A percentile compares a stretch with the other conserved stretches of the same genome.
Conservation (phyloP, 306 rosid species). For the Canavalia ensiformis region DNA sequence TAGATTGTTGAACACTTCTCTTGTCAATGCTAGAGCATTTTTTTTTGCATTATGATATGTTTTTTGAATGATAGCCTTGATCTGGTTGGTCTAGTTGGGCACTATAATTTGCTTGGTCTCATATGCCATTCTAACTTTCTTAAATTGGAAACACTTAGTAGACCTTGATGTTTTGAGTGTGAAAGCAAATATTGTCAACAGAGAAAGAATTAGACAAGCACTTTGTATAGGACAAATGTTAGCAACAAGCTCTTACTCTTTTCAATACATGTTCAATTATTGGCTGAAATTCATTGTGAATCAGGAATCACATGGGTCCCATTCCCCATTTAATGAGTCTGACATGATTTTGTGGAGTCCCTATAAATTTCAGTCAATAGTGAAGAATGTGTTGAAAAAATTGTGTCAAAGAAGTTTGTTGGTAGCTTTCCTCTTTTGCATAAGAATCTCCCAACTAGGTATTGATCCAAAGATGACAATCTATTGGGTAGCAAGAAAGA, state of each 20-base stretch:
- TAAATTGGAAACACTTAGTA: slow-evolving; percentile 11
- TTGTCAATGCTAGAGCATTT: neutral
- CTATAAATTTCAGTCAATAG: too few species aligned
- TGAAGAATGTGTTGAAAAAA: too few species aligned
- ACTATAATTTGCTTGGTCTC: slow-evolving; percentile 25
- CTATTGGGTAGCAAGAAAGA: slow-evolving; percentile 2
- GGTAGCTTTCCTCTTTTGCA: too few species aligned
- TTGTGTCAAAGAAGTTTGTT: too few species aligned
- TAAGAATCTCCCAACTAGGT: neutral
- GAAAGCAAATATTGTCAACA: slow-evolving; percentile 1
- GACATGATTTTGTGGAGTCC: too few species aligned
- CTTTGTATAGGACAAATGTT: neutral
- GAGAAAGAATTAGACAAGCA: slow-evolving; percentile 26
- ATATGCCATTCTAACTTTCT: slow-evolving; percentile 18
- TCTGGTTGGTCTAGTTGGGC: slow-evolving; percentile 27
- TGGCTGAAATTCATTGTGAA: too few species aligned
- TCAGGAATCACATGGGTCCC: too few species aligned
- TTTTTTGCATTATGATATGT: neutral
- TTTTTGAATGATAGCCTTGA: slow-evolving; percentile 9
- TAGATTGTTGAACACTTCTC: slow-evolving; percentile 6
- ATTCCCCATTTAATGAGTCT: too few species aligned
- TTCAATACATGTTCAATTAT: too few species aligned
- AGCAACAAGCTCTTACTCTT: too few species aligned
- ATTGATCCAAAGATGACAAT: slow-evolving; percentile 13
- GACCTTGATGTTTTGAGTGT: slow-evolving; percentile 24